These are phyloP conservation scores for Mycena citricolor DNA, from an alignment of 1,284 basidiomycete species.

Conservation along the genomic window DNA sequence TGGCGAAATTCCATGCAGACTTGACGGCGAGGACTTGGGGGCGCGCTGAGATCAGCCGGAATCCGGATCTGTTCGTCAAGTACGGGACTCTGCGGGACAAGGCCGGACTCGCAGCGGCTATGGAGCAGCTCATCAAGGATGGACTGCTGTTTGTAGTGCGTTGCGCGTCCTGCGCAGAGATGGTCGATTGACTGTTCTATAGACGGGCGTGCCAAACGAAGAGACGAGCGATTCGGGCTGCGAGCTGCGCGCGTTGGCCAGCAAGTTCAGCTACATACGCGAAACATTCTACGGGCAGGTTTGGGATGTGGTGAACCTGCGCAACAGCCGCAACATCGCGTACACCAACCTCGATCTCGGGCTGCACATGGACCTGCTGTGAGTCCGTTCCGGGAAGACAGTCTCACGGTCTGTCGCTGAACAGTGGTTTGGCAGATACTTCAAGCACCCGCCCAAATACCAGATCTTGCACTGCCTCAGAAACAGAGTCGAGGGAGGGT, in stretches of 20 bases:
- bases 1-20: conserved; percentile 43
- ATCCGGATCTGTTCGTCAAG: conserved; percentile 47
- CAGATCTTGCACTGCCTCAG: conserved; percentile 90
- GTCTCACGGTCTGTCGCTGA: background rate
- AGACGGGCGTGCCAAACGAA: conserved; percentile 38
- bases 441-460: conserved; percentile 85
- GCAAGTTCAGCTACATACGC: conserved; percentile 73
- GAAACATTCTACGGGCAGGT: conserved; percentile 89
- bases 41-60: conserved; percentile 33
- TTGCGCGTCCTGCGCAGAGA: background rate
- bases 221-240: conserved; percentile 56
- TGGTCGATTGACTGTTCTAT: background rate
- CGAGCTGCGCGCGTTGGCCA: conserved; percentile 65
- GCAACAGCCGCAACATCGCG: conserved; percentile 86
- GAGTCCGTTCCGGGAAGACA: conserved; percentile 32
- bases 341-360: conserved; percentile 92
- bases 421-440: conserved; percentile 60
- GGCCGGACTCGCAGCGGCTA: conserved; percentile 46
- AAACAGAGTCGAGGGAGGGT: conserved; percentile 83
- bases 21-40: conserved; percentile 38
- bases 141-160: conserved; percentile 54
- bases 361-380: conserved; percentile 92
- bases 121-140: conserved; percentile 54
- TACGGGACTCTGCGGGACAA: conserved; percentile 46
- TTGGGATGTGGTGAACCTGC: conserved; percentile 87